phyloP scores from a whole-genome alignment of 768 basidiomycete genomes.

The Podaxis mareebaensis region DNA sequence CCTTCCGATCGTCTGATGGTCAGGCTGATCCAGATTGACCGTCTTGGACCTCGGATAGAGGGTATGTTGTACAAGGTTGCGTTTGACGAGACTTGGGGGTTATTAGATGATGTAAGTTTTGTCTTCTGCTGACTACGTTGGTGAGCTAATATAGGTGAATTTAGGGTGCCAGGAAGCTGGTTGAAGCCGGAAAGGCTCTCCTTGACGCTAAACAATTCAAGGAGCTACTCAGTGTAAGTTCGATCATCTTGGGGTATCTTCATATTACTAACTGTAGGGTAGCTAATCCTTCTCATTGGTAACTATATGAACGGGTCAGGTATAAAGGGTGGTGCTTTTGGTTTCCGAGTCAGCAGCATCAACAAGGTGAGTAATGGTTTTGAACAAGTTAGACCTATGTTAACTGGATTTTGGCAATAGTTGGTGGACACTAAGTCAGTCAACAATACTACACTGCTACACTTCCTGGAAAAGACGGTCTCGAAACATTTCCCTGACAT shows the following conservation, averaged over 20 bases:
- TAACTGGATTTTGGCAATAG: slow-evolving; percentile 36
- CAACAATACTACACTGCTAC: slow-evolving; percentile 90
- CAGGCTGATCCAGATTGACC: slow-evolving; percentile 91
- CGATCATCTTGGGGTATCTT: neutral
- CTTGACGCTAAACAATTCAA: slow-evolving; percentile 87
- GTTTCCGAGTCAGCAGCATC: slow-evolving; percentile 96
- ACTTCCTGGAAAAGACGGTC: slow-evolving; percentile 91
- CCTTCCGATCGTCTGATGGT: slow-evolving; percentile 97
- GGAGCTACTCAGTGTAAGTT: slow-evolving; percentile 77
- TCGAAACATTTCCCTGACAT: slow-evolving; percentile 85
- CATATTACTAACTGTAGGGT: neutral
- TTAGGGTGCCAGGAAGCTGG: slow-evolving; percentile 79
- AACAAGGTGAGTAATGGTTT: slow-evolving; percentile 67
- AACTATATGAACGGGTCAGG: slow-evolving; percentile 99
- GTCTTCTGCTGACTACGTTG: neutral
- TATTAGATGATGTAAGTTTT: slow-evolving; percentile 74
- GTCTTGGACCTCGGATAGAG: slow-evolving; percentile 83
- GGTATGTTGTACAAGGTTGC: slow-evolving; percentile 93
- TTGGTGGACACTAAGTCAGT: slow-evolving; percentile 97
- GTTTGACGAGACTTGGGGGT: slow-evolving; percentile 82
- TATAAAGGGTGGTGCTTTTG: slow-evolving; percentile 94
- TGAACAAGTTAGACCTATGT: neutral
- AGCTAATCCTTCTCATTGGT: slow-evolving; percentile 91
- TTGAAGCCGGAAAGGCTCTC: slow-evolving; percentile 78
- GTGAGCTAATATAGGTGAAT: slow-evolving; percentile 11